Base-by-base conservation (phyloP, 2,329 filamentous ascomycete species). In the Cladosporium sp. region DNA sequence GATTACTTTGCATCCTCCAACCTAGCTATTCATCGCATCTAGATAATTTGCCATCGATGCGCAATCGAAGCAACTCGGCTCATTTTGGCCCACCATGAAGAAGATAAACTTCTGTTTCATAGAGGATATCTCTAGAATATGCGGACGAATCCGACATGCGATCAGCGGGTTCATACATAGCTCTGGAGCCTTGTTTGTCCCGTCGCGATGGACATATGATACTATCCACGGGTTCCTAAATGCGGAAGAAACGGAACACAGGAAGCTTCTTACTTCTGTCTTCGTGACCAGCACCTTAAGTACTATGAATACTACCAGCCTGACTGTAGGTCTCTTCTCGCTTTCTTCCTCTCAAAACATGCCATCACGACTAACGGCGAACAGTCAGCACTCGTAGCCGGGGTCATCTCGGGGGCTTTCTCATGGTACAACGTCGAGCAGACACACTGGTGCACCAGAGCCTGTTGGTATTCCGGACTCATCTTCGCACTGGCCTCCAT, bases 361-460 rank as follows among this genome's bases (percentile, higher is more conserved):
- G 32, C 32, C 6, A 7, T 13, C 32, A 6, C 32, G 9, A 33
- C 32, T 33, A 33, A 33, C 32, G 6, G 6, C n/a, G 8, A 12
- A 13, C 19, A 42, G 39, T 18, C 29, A 19, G 29, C 18, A 16
- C 48, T 50, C 18, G 32, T 45, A 20, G 39, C 48, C 29, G 48
- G 30, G 4, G 48, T 50, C n/a, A 41, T 50, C 22, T 42, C 48
- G 15, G 38, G 48, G 20, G 39, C 48, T 25, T 50, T 43, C 25
- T 50, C 48, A 5, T 50, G 48, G 48, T 45, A 36, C 40, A 45
- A 45, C 20, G 22, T 50, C 12, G 19, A 19, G 7, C 9, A 27
- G 13, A 15, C 18, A 6, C 40, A 43, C n/a, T 50, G 40, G 48
- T 15, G 25, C 9, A 43, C 48, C 4, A 36, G 30, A 38, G 48